A percentile compares a stretch with the other conserved stretches of the same genome.
phyloP scores from a whole-genome alignment of 352 stramenopile genomes.

The Blastocystis sp. region DNA sequence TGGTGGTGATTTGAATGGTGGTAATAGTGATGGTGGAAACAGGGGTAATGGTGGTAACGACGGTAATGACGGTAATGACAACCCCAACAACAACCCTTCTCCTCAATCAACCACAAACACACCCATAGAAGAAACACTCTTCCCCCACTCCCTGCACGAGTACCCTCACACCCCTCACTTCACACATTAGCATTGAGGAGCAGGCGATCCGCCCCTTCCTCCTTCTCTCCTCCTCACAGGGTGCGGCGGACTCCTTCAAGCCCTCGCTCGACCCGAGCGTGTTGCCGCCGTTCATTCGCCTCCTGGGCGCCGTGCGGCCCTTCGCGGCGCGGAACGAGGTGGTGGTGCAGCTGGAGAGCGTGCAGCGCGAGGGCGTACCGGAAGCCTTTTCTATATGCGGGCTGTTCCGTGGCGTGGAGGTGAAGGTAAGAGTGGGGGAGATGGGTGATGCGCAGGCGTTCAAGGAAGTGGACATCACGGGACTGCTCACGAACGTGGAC shows the following conservation, averaged over 20 bases:
- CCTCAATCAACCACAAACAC: too few relatives aligned
- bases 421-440: not conserved
- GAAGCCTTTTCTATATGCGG: not conserved
- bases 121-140: too few relatives aligned
- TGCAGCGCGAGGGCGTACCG: not conserved
- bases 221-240: too few relatives aligned
- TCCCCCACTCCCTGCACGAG: too few relatives aligned
- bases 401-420: not conserved
- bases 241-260: too few relatives aligned
- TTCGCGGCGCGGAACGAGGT: not conserved
- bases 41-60: not conserved
- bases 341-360: conserved; percentile 17
- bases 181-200: too few relatives aligned
- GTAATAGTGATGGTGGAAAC: conserved; percentile 11
- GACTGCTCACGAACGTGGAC: not conserved
- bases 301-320: not conserved
- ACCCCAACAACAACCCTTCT: too few relatives aligned
- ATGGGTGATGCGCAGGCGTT: conserved; percentile 3
- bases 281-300: not conserved
- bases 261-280: too few relatives aligned
- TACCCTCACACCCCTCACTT: too few relatives aligned
- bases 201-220: too few relatives aligned
- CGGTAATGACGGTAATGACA: not conserved
- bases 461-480: conserved; percentile 51
- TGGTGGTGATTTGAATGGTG: not conserved